Percentiles rank a stretch among this genome's conserved stretches.
These are phyloP conservation scores for Trichoderma oligosporum DNA, from an alignment of 2,329 filamentous ascomycete species.

Conservation along the genomic window DNA sequence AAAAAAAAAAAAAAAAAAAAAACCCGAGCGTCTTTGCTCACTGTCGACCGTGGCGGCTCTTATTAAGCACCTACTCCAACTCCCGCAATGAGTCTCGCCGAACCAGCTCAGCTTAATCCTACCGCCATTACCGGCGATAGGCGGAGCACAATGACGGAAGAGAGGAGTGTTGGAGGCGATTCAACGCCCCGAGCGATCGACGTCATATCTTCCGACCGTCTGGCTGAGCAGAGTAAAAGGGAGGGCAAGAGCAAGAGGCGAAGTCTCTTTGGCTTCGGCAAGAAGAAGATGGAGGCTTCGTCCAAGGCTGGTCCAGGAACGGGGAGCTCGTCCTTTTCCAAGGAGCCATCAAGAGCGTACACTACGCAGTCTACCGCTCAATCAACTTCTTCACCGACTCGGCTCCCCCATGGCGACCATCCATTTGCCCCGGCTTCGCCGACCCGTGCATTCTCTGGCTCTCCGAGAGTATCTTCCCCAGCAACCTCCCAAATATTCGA, in stretches of 20 bases:
- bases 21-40: constrained; percentile 4
- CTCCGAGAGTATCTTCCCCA: constrained; percentile 73
- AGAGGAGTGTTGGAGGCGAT: constrained; percentile 29
- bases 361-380: constrained; percentile 22
- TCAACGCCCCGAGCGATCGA: constrained; percentile 33
- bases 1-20: too few species aligned
- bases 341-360: constrained; percentile 38
- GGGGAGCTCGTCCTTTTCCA: constrained; percentile 34
- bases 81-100: constrained; percentile 31
- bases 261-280: constrained; percentile 58
- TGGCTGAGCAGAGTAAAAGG: constrained; percentile 27
- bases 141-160: constrained; percentile 26
- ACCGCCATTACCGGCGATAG: constrained; percentile 20
- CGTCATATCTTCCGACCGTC: constrained; percentile 29
- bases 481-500: constrained; percentile 84
- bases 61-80: not conserved
- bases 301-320: constrained; percentile 36
- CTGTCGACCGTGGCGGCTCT: not conserved
- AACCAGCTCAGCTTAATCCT: constrained; percentile 22
- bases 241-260: constrained; percentile 48
- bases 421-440: constrained; percentile 58
- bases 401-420: constrained; percentile 37
- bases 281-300: constrained; percentile 51
- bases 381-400: constrained; percentile 41
- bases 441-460: constrained; percentile 61